Conservation (phyloP, 2,329 filamentous ascomycete genomes). For the Aspergillus sp. region DNA sequence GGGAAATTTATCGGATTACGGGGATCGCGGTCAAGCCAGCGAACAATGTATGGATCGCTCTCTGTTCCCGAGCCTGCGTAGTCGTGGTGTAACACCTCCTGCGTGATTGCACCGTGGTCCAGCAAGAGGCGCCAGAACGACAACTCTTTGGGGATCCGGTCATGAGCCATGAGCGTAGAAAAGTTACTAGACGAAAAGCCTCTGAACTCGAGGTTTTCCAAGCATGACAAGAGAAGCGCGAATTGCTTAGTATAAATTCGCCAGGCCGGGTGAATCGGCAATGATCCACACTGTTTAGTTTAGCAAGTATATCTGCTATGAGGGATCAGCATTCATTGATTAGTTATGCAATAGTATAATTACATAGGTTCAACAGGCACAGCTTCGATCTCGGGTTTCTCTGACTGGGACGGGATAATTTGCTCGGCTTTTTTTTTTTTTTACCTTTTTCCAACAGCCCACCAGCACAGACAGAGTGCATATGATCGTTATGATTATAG, state of each 20-base stretch:
- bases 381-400: background rate
- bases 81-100: background rate
- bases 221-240: background rate
- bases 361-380: background rate
- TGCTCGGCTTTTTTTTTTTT: background rate
- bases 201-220: background rate
- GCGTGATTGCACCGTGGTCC: slow-evolving; percentile 5
- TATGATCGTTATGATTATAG: background rate
- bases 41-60: slow-evolving; percentile 1
- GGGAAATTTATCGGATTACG: slow-evolving; percentile 2
- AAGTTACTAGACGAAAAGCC: background rate
- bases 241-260: background rate
- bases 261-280: background rate
- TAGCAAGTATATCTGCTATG: background rate
- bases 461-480: background rate
- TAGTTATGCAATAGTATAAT: background rate
- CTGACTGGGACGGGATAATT: background rate
- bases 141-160: background rate
- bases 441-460: background rate
- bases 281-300: background rate
- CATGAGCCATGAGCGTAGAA: background rate
- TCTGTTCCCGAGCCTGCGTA: slow-evolving; percentile 6
- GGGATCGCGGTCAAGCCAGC: slow-evolving; percentile 2
- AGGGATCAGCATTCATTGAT: background rate
- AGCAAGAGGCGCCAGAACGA: slow-evolving; percentile 2